A percentile compares a stretch with the other conserved stretches of the same genome.
phyloP scores from a whole-genome alignment of 2,329 filamentous ascomycete species.

The Ciborinia camelliae region DNA sequence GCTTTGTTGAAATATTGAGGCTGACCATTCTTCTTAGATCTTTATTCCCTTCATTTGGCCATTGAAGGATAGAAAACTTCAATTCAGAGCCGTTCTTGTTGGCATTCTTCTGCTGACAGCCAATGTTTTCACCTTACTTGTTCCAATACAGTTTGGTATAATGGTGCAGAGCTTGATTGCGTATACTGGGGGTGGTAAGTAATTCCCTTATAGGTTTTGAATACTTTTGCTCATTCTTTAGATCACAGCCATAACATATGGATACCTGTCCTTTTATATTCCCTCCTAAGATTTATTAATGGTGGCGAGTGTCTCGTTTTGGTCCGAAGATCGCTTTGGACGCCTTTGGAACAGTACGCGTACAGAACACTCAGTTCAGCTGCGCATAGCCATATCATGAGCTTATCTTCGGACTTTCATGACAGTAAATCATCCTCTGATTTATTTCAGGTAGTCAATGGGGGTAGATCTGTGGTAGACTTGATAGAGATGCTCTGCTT shows the following conservation, averaged over 20 bases:
- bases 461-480: constrained; percentile 57
- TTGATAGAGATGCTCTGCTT: constrained; percentile 59
- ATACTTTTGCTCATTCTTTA: constrained; percentile 18
- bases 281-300: constrained; percentile 47
- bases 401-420: constrained; percentile 68
- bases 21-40: constrained; percentile 44
- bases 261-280: constrained; percentile 51
- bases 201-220: neutral
- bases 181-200: constrained; percentile 36
- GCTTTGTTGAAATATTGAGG: neutral
- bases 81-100: constrained; percentile 65
- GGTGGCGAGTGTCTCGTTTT: constrained; percentile 51
- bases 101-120: constrained; percentile 64
- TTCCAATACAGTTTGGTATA: constrained; percentile 77
- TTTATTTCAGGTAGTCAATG: constrained; percentile 61
- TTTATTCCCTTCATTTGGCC: constrained; percentile 81
- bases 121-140: constrained; percentile 71
- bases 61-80: constrained; percentile 59
- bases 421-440: constrained; percentile 62
- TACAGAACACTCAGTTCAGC: constrained; percentile 56
- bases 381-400: constrained; percentile 65
- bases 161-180: constrained; percentile 67
- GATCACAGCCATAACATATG: constrained; percentile 46
- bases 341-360: constrained; percentile 54
- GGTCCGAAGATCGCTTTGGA: constrained; percentile 50